phyloP scores from a whole-genome alignment of 805 yeast genomes.

The Brettanomyces nanus region DNA sequence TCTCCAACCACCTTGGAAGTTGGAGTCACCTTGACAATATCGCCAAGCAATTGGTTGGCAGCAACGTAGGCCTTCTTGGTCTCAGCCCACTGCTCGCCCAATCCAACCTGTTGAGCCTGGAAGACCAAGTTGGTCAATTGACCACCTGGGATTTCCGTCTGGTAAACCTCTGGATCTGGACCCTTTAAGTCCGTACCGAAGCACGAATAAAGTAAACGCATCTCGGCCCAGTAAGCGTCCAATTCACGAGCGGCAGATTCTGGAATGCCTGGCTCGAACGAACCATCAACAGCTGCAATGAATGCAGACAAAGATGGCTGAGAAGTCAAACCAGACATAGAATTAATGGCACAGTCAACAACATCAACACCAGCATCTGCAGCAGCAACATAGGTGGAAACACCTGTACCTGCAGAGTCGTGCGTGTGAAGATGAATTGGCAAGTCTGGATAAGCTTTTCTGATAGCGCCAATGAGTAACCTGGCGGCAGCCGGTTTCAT shows the following conservation, averaged over 20 bases:
- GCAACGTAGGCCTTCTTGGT: constrained; percentile 90
- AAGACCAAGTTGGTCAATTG: constrained; percentile 94
- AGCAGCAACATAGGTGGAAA: constrained; percentile 90
- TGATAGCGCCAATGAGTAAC: constrained; percentile 66
- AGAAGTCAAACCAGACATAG: constrained; percentile 97
- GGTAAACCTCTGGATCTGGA: constrained; percentile 98
- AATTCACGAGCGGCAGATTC: constrained; percentile 65
- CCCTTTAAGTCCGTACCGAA: constrained; percentile 99
- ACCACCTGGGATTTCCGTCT: constrained; percentile 99
- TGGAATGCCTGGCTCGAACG: constrained; percentile 64
- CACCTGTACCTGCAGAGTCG: constrained; percentile 99
- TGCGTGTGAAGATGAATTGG: constrained; percentile 99
- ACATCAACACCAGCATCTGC: constrained; percentile 97
- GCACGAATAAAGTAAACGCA: constrained; percentile 92
- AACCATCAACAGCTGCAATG: constrained; percentile 86
- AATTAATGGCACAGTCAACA: constrained; percentile 94
- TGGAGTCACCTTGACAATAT: constrained; percentile 96
- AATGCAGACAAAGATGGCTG: constrained; percentile 95
- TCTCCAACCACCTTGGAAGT: constrained; percentile 99
- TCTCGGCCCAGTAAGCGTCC: constrained; percentile 97
- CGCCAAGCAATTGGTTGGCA: constrained; percentile 89
- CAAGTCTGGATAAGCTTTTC: constrained; percentile 82
- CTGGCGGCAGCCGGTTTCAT: constrained; percentile 92
- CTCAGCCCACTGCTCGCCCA: constrained; percentile 94
- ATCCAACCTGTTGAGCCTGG: constrained; percentile 99